These are phyloP conservation scores for Sugiyamaella lignohabitans DNA, from an alignment of 805 yeast species.

Conservation along the genomic window DNA sequence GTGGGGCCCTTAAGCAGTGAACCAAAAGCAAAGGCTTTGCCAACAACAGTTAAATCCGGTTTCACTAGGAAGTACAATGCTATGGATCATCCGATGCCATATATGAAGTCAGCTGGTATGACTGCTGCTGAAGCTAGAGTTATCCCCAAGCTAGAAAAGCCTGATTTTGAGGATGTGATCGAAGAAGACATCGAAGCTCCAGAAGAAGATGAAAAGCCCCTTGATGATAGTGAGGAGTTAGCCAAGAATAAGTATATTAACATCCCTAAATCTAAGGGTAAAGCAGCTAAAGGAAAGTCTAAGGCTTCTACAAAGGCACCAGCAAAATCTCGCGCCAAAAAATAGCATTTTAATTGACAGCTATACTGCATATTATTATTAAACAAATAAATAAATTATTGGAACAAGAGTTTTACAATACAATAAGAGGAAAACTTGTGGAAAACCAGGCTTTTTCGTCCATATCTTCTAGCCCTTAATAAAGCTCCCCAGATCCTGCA, in stretches of 20 bases:
- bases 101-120: constrained; percentile 46
- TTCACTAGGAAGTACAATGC: constrained; percentile 83
- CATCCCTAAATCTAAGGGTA: constrained; percentile 37
- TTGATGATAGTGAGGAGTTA: constrained; percentile 41
- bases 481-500: too few species aligned
- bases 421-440: too few species aligned
- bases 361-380: too few species aligned
- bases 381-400: too few species aligned
- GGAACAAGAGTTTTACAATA: too few species aligned
- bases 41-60: constrained; percentile 73
- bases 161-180: constrained; percentile 68
- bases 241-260: constrained; percentile 62
- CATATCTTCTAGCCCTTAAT: too few species aligned
- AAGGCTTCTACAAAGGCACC: constrained; percentile 9
- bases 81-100: constrained; percentile 75
- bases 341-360: neutral
- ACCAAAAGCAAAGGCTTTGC: constrained; percentile 51
- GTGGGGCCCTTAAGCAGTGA: constrained; percentile 50
- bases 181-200: constrained; percentile 31
- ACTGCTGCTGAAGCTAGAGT: constrained; percentile 31
- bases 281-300: constrained; percentile 20
- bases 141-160: constrained; percentile 30
- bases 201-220: constrained; percentile 39
- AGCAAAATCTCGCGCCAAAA: neutral
- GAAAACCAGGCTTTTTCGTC: too few species aligned